phyloP scores from a whole-genome alignment of 2,329 filamentous ascomycete genomes.

The Coniochaeta pulveracea region DNA sequence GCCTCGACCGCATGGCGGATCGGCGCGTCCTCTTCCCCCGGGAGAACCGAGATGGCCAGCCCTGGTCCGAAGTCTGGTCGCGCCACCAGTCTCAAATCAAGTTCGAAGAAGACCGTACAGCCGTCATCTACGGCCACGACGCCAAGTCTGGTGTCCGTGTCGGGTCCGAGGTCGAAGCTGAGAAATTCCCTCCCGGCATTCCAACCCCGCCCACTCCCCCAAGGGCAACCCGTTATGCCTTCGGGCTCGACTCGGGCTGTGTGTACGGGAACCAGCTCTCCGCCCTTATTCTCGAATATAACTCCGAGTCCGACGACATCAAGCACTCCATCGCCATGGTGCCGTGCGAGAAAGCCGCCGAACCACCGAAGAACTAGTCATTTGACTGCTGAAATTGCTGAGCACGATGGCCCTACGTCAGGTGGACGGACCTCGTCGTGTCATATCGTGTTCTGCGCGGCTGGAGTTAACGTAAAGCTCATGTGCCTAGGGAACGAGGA shows the following conservation, averaged over 20 bases:
- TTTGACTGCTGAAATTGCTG: too few relatives aligned
- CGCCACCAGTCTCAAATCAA: conserved; percentile 22
- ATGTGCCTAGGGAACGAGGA: too few relatives aligned
- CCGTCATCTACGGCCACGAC: conserved; percentile 84
- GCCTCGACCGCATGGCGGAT: conserved; percentile 5
- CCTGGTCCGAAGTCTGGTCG: conserved; percentile 58
- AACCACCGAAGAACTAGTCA: too few relatives aligned
- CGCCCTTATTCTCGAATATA: conserved; percentile 60
- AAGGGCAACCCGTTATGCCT: conserved; percentile 62
- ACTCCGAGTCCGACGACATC: conserved; percentile 18
- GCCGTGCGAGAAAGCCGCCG: conserved; percentile 19
- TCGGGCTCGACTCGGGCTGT: conserved; percentile 80
- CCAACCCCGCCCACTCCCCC: too few relatives aligned
- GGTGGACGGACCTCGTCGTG: too few relatives aligned
- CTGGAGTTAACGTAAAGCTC: too few relatives aligned
- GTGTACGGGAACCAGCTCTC: conserved; percentile 65
- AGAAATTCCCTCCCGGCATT: conserved; percentile 6
- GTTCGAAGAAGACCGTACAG: conserved; percentile 30
- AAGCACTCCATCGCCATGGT: conserved; percentile 28
- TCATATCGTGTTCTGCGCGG: too few relatives aligned
- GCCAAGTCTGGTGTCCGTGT: conserved; percentile 53
- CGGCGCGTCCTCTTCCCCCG: conserved; percentile 19
- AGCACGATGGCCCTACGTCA: too few relatives aligned
- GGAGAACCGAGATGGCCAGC: conserved; percentile 39
- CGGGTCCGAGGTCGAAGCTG: conserved; percentile 6